Percentiles rank a stretch among this genome's conserved stretches.
Evolutionary conservation across 306 rosid species (phyloP).

Genomic region (Chamaecrista fasciculata): DNA sequence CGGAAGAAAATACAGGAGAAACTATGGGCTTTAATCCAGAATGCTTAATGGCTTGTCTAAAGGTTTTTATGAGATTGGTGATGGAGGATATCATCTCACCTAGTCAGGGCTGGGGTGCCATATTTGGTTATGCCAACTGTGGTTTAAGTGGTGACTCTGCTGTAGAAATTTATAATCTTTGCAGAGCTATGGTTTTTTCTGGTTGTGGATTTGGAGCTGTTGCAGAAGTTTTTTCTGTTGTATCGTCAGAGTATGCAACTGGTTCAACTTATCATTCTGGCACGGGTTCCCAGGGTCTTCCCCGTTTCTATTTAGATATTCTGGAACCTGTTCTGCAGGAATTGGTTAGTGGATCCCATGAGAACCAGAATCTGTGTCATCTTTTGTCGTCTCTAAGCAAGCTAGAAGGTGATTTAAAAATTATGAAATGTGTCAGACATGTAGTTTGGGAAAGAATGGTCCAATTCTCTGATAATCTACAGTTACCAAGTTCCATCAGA

Average conservation of each 20-base stretch:
- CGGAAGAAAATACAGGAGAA: conserved; percentile 45
- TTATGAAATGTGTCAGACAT: conserved; percentile 71
- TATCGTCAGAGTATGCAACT: conserved; percentile 46
- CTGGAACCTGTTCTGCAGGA: conserved; percentile 68
- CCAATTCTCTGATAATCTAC: conserved; percentile 79
- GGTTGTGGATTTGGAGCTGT: conserved; percentile 87
- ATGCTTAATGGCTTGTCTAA: conserved; percentile 60
- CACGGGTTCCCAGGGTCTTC: conserved; percentile 56
- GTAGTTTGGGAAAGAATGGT: conserved; percentile 83
- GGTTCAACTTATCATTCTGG: conserved; percentile 41
- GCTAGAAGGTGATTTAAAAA: conserved; percentile 74
- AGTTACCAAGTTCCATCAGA: conserved; percentile 77
- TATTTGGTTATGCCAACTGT: conserved; percentile 49
- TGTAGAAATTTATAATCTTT: conserved; percentile 57
- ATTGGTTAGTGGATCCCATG: conserved; percentile 61
- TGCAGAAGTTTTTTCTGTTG: conserved; percentile 70
- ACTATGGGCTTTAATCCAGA: conserved; percentile 50
- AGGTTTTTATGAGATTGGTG: conserved; percentile 76
- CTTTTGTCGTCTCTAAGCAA: conserved; percentile 80
- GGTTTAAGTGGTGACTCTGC: conserved; percentile 66
- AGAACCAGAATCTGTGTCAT: conserved; percentile 62
- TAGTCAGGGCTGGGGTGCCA: conserved; percentile 85
- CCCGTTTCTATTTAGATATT: conserved; percentile 66
- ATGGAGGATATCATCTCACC: conserved; percentile 89
- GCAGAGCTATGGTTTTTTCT: conserved; percentile 85